Percentiles rank a stretch among this genome's conserved stretches.
Evolutionary conservation across 2,329 filamentous ascomycete genomes (phyloP).

Genomic region (Diaporthe capsici): DNA sequence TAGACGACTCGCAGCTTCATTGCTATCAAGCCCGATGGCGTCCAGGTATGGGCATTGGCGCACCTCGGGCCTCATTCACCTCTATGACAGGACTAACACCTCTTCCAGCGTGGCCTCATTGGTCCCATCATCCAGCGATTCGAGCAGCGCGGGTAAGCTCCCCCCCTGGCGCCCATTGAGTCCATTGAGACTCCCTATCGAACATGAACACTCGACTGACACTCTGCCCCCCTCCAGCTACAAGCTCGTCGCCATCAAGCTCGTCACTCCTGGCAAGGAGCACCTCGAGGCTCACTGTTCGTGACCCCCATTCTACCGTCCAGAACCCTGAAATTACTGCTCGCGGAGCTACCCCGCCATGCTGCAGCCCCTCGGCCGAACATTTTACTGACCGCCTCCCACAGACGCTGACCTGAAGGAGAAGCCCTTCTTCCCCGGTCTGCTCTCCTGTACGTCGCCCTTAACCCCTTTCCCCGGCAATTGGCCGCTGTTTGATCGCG

Average conservation of each 20-base stretch:
- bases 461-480: too few relatives aligned
- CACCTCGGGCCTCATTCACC: constrained; percentile 22
- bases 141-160: constrained; percentile 88
- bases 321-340: constrained; percentile 20
- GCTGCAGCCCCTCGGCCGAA: constrained; percentile 16
- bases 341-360: constrained; percentile 40
- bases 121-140: constrained; percentile 98
- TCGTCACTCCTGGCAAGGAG: constrained; percentile 87
- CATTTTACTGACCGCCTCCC: constrained; percentile 48
- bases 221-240: constrained; percentile 69
- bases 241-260: constrained; percentile 99
- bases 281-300: constrained; percentile 97
- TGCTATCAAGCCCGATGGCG: constrained; percentile 99
- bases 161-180: not conserved
- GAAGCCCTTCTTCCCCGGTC: constrained; percentile 97
- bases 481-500: not conserved
- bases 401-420: constrained; percentile 86
- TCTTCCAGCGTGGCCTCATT: constrained; percentile 88
- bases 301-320: constrained; percentile 48
- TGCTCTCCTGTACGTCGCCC: constrained; percentile 83
- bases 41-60: constrained; percentile 78
- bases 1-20: constrained; percentile 81
- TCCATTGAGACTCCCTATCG: not conserved
- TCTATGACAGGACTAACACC: constrained; percentile 44
- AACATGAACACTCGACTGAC: constrained; percentile 10